Evolutionary conservation across 2,329 filamentous ascomycete genomes (phyloP).

Genomic region (Colletotrichum scovillei): DNA sequence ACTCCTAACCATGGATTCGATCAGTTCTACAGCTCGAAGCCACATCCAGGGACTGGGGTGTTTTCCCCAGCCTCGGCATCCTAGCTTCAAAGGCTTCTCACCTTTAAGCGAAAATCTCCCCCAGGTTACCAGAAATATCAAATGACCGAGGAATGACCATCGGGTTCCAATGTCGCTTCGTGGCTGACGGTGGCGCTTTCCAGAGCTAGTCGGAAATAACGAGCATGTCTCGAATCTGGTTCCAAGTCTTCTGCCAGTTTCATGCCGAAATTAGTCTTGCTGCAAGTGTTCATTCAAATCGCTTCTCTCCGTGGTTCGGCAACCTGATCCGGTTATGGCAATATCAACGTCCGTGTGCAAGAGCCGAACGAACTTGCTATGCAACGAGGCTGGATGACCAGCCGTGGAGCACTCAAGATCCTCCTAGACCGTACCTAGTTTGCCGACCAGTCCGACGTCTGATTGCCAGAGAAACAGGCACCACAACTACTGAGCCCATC

Average conservation of each 20-base stretch:
- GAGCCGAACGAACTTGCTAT: neutral
- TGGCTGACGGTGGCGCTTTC: slow-evolving; percentile 12
- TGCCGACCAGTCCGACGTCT: neutral
- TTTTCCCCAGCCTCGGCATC: neutral
- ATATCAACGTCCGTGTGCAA: neutral
- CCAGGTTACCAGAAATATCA: neutral
- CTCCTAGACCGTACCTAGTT: neutral
- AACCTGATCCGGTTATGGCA: slow-evolving; percentile 7
- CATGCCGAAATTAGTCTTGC: slow-evolving; percentile 1
- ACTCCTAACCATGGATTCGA: neutral
- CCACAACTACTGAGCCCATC: neutral
- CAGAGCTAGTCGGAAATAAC: neutral
- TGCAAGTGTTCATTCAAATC: neutral
- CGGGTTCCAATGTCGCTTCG: neutral
- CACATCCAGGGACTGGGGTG: neutral
- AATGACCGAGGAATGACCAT: neutral
- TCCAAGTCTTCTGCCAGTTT: slow-evolving; percentile 15
- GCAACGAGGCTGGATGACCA: neutral
- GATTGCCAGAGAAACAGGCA: slow-evolving; percentile 10
- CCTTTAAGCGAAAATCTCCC: neutral
- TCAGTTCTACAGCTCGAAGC: neutral
- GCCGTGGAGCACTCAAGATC: neutral
- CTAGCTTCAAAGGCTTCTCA: neutral
- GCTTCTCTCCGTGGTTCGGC: neutral
- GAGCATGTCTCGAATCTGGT: neutral